Conservation (phyloP, 2,329 filamentous ascomycete genomes). For the Pseudogymnoascus verrucosus region DNA sequence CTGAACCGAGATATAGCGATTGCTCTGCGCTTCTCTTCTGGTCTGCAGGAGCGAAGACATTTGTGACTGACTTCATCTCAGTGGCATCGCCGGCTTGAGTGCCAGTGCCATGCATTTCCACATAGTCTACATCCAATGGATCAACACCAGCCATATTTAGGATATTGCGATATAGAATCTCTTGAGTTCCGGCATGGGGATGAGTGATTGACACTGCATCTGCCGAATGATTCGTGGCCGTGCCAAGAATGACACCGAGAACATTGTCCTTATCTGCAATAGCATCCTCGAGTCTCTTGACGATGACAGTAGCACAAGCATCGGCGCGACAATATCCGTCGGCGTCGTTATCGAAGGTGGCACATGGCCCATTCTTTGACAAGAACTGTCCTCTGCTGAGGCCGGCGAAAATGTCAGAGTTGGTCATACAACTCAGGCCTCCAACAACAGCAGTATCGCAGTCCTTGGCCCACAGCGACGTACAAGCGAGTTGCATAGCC, state of each 20-base stretch:
- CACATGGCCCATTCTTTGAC: constrained; percentile 36
- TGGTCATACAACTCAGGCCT: constrained; percentile 25
- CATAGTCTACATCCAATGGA: constrained; percentile 69
- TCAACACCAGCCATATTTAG: constrained; percentile 67
- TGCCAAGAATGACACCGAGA: constrained; percentile 53
- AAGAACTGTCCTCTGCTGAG: constrained; percentile 26
- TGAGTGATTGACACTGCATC: constrained; percentile 78
- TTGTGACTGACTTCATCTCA: constrained; percentile 72
- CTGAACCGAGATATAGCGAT: constrained; percentile 40
- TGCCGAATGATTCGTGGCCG: constrained; percentile 73
- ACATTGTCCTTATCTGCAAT: constrained; percentile 43
- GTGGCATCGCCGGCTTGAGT: constrained; percentile 77
- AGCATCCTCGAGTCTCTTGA: constrained; percentile 44
- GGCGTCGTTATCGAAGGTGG: constrained; percentile 39
- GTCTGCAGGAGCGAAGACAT: constrained; percentile 50
- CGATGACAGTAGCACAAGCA: constrained; percentile 38
- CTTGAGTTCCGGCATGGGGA: constrained; percentile 70
- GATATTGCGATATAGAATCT: constrained; percentile 60
- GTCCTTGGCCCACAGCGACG: constrained; percentile 24
- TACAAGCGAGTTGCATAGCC: constrained; percentile 26
- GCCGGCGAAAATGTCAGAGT: constrained; percentile 25
- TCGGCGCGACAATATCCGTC: constrained; percentile 49
- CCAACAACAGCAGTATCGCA: constrained; percentile 27
- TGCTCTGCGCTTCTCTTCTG: constrained; percentile 36
- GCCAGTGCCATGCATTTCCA: constrained; percentile 86